Conservation (phyloP, 306 rosid genomes). For the Parietaria judaica region DNA sequence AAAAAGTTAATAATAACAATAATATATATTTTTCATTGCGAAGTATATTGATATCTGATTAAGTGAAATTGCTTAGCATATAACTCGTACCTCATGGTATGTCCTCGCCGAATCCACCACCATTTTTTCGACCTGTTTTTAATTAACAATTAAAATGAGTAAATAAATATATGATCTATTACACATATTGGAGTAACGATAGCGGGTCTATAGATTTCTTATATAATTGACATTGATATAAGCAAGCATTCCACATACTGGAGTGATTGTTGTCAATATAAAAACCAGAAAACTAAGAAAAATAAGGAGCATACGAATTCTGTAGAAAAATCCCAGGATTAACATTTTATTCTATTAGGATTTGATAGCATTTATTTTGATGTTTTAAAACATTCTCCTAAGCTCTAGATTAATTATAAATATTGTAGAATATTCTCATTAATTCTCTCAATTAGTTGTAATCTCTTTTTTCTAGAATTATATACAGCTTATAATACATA, state of each 20-base stretch:
- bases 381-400: no score
- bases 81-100: slow-evolving; percentile 70
- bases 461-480: no score
- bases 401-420: no score
- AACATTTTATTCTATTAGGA: no score
- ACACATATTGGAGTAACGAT: no score
- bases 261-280: background rate
- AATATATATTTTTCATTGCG: slow-evolving; percentile 6
- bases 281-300: slow-evolving; percentile 1
- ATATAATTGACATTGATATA: slow-evolving; percentile 5
- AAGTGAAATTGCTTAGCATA: slow-evolving; percentile 6
- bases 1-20: no score
- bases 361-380: no score
- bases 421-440: no score
- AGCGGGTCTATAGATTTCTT: no score
- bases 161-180: slow-evolving; percentile 6
- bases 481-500: no score
- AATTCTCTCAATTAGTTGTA: no score
- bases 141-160: slow-evolving; percentile 25
- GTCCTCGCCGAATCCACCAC: slow-evolving; percentile 93
- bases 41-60: slow-evolving; percentile 5
- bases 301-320: background rate
- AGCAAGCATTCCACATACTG: background rate
- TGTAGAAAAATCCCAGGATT: no score
- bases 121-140: slow-evolving; percentile 72